A percentile compares a stretch with the other conserved stretches of the same genome.
These are phyloP conservation scores for Trametes cinnabarina DNA, from an alignment of 768 basidiomycete genomes.

Conservation along the genomic window DNA sequence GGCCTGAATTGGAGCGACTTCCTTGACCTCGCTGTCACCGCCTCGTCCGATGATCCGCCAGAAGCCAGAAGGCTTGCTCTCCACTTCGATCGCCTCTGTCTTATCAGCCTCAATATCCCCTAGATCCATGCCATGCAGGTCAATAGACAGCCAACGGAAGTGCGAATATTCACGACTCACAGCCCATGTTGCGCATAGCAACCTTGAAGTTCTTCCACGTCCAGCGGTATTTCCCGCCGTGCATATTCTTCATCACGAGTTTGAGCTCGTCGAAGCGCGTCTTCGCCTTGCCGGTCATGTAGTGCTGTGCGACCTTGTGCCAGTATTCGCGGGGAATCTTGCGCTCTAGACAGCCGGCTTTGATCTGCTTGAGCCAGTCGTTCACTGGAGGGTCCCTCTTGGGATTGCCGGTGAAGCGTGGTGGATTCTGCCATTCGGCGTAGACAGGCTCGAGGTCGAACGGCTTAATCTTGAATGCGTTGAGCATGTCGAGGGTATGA, in stretches of 20 bases:
- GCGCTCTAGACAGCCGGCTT: slow-evolving; percentile 65
- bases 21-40: slow-evolving; percentile 44
- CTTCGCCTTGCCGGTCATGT: slow-evolving; percentile 69
- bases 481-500: slow-evolving; percentile 38
- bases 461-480: slow-evolving; percentile 77
- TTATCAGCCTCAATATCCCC: slow-evolving; percentile 65
- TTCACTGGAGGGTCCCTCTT: slow-evolving; percentile 70
- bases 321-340: slow-evolving; percentile 78
- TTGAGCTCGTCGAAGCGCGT: slow-evolving; percentile 69
- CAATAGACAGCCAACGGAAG: not conserved
- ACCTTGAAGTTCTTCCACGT: slow-evolving; percentile 81
- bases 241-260: slow-evolving; percentile 67
- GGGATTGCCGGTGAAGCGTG: slow-evolving; percentile 63
- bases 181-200: slow-evolving; percentile 79
- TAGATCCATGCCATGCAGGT: slow-evolving; percentile 27
- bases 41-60: slow-evolving; percentile 50
- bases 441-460: slow-evolving; percentile 71
- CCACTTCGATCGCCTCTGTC: slow-evolving; percentile 62
- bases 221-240: slow-evolving; percentile 78
- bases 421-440: slow-evolving; percentile 63
- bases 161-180: slow-evolving; percentile 53
- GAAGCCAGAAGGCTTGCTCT: slow-evolving; percentile 47
- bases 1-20: slow-evolving; percentile 14
- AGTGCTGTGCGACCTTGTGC: slow-evolving; percentile 79
- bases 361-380: slow-evolving; percentile 72